Base-by-base conservation (phyloP, 139 green algal genomes). In the Closterium sp. region DNA sequence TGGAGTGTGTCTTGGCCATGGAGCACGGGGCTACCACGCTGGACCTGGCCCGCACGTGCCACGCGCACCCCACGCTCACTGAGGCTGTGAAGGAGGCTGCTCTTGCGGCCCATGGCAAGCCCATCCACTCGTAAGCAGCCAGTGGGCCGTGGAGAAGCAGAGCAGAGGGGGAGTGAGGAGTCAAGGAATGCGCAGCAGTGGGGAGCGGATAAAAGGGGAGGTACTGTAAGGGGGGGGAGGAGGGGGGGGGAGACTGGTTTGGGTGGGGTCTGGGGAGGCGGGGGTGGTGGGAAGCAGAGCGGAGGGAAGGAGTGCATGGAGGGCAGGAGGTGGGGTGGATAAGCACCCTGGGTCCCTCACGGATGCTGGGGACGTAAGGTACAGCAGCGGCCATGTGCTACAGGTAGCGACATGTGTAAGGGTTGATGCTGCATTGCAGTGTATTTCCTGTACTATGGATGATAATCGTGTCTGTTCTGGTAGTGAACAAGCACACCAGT, bases 31-130 rank as follows among this genome's bases (percentile, higher is more conserved):
- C 83, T 1, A 86, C n/a, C 28, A 34, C n/a, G n/a, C 83, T 86
- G 83, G n/a, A 86, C 31, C 9, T 33, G 8, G n/a, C 30, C 9
- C 83, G n/a, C 30, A 32, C 30, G 8, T 33, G 30, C 30, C 30
- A 86, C 31, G 83, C n/a, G 9, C 83, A 86, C 28, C 30, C 83
- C 83, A 86, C 83, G 83, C 83, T 32, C 28, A 86, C 83, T 3
- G 83, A 86, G 9, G 98, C 98, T 2, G 95, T 99, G 81, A 99
- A 99, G 95, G 98, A 99, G 94, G 98, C 98, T 8, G 97, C 97
- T 1, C 93, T 99, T 89, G 97, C 97, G 1, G 96, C 96, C 32
- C 92, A 96, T 9, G 97, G 96, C 36, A 98, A 98, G 95, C 91
- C 98, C 38, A 99, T 99, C 90, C 97, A 99, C 94, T 76, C 55